Evolutionary conservation across 805 yeast species (phyloP).

Genomic region (Wickerhamiella lipophila): DNA sequence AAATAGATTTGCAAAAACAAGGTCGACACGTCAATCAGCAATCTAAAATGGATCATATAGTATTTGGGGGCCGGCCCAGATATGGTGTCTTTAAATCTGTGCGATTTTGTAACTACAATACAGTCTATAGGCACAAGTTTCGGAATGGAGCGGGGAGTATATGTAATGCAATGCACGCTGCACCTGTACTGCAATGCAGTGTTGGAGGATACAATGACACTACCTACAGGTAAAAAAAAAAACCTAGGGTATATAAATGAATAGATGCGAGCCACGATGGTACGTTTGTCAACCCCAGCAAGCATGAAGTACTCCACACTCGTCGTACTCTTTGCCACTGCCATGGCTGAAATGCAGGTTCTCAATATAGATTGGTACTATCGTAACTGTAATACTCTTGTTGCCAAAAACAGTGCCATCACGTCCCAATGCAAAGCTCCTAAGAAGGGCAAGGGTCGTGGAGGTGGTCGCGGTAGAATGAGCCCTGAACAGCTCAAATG

Average conservation of each 20-base stretch:
- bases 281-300: too few species aligned
- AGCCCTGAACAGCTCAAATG: background rate
- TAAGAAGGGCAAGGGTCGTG: background rate
- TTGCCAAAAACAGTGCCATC: background rate
- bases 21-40: too few species aligned
- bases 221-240: background rate
- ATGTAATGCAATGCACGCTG: background rate
- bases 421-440: background rate
- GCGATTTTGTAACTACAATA: too few species aligned
- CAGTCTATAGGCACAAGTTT: too few species aligned
- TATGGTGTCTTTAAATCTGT: too few species aligned
- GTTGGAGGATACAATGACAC: background rate
- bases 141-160: too few species aligned
- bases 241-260: too few species aligned
- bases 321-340: background rate
- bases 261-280: too few species aligned
- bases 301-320: background rate
- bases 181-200: background rate
- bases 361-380: slow-evolving; percentile 5
- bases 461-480: background rate
- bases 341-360: background rate
- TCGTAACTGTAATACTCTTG: background rate
- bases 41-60: too few species aligned
- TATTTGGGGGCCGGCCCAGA: too few species aligned
- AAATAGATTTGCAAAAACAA: background rate